phyloP scores from a whole-genome alignment of 2,329 filamentous ascomycete species.

The Aureobasidium uvarum region DNA sequence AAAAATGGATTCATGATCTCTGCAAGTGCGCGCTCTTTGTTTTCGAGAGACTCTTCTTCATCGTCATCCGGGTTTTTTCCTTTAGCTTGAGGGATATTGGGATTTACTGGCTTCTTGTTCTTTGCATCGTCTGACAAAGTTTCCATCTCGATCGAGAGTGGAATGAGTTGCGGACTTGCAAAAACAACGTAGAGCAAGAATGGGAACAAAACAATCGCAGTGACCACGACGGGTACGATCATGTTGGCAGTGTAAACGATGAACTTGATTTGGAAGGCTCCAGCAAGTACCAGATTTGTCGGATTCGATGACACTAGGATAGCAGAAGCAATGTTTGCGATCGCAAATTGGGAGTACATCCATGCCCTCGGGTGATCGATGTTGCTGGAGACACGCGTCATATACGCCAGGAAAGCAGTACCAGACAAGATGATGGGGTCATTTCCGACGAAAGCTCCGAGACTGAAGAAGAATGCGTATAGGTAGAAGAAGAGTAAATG shows the following conservation, averaged over 20 bases:
- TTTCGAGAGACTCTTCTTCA: slow-evolving; percentile 49
- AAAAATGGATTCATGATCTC: slow-evolving; percentile 75
- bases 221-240: slow-evolving; percentile 69
- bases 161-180: slow-evolving; percentile 61
- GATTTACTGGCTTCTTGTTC: slow-evolving; percentile 62
- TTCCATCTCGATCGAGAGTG: slow-evolving; percentile 65
- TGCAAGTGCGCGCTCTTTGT: slow-evolving; percentile 60
- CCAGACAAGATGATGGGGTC: slow-evolving; percentile 73
- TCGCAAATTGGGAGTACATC: slow-evolving; percentile 69
- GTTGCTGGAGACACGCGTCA: slow-evolving; percentile 72
- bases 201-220: slow-evolving; percentile 65
- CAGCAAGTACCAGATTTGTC: slow-evolving; percentile 71
- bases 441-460: slow-evolving; percentile 69
- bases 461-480: slow-evolving; percentile 67
- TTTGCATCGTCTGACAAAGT: slow-evolving; percentile 60
- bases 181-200: slow-evolving; percentile 70
- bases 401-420: slow-evolving; percentile 72
- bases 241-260: slow-evolving; percentile 74
- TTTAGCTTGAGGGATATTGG: slow-evolving; percentile 66
- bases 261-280: slow-evolving; percentile 69
- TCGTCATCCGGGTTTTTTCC: slow-evolving; percentile 56
- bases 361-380: slow-evolving; percentile 69
- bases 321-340: slow-evolving; percentile 71
- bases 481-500: slow-evolving; percentile 69
- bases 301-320: slow-evolving; percentile 77